These are phyloP conservation scores for Eucalyptus pauciflora DNA, from an alignment of 345 rosid genomes.

Conservation along the genomic window DNA sequence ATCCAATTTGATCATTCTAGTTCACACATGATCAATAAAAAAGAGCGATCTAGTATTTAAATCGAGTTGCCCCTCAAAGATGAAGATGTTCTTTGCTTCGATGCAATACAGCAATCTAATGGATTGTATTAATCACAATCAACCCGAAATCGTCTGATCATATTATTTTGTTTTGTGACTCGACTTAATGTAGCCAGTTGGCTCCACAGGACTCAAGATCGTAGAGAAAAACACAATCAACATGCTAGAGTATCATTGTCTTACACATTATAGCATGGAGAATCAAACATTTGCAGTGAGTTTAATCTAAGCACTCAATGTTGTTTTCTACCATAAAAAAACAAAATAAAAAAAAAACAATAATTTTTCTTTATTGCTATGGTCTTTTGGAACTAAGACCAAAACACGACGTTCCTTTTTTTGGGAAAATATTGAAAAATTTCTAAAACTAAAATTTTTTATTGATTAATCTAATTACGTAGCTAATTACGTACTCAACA, in stretches of 20 bases:
- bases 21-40: not conserved
- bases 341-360: not conserved
- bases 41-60: not conserved
- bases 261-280: not conserved
- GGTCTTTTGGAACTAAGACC: not conserved
- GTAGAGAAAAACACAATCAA: not conserved
- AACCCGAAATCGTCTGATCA: not conserved
- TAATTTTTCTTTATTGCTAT: not conserved
- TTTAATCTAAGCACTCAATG: not conserved
- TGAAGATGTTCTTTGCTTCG: not conserved
- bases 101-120: not conserved
- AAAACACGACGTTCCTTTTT: not conserved
- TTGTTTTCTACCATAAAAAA: not conserved
- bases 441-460: not conserved
- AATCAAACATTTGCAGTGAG: not conserved
- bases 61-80: not conserved
- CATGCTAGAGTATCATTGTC: not conserved
- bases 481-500: not conserved
- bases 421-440: not conserved
- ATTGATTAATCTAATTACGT: not conserved
- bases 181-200: not conserved
- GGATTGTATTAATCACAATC: no score
- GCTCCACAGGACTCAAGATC: not conserved
- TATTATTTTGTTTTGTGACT: not conserved
- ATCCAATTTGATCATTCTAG: accelerated